Percentiles rank a stretch among this genome's conserved stretches.
phyloP scores from a whole-genome alignment of 2,329 filamentous ascomycete species.

The Penicillium polonicum region DNA sequence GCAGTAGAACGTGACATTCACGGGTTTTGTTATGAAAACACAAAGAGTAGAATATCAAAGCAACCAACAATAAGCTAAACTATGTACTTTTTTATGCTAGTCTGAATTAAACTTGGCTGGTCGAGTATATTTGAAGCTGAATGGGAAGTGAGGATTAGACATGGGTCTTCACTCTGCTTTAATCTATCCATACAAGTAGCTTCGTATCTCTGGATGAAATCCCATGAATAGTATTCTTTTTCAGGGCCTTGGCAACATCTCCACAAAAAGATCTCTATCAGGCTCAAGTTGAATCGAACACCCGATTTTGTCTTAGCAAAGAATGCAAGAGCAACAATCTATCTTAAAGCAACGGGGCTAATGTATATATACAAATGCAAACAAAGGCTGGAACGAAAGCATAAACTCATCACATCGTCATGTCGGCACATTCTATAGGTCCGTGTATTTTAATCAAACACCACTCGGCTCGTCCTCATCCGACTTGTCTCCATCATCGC shows the following conservation, averaged over 20 bases:
- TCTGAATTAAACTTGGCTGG: too few relatives aligned
- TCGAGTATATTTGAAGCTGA: not conserved
- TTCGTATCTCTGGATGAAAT: not conserved
- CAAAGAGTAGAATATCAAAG: too few relatives aligned
- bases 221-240: not conserved
- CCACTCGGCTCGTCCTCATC: constrained; percentile 46
- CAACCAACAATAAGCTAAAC: too few relatives aligned
- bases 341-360: not conserved
- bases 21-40: too few relatives aligned
- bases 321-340: constrained; percentile 10
- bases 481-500: constrained; percentile 44
- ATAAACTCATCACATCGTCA: constrained; percentile 19
- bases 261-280: not conserved
- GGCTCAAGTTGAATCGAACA: not conserved
- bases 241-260: not conserved
- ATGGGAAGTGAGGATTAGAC: not conserved
- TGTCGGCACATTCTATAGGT: constrained; percentile 6
- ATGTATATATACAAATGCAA: constrained; percentile 17
- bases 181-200: not conserved
- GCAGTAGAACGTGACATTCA: too few relatives aligned
- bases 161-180: not conserved
- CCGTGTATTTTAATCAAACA: constrained; percentile 7
- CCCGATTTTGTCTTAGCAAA: constrained; percentile 2
- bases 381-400: constrained; percentile 8
- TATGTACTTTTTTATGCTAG: too few relatives aligned